Percentiles rank a stretch among this genome's conserved stretches.
phyloP scores from a whole-genome alignment of 805 yeast genomes.

The Metschnikowia noctiluminum region DNA sequence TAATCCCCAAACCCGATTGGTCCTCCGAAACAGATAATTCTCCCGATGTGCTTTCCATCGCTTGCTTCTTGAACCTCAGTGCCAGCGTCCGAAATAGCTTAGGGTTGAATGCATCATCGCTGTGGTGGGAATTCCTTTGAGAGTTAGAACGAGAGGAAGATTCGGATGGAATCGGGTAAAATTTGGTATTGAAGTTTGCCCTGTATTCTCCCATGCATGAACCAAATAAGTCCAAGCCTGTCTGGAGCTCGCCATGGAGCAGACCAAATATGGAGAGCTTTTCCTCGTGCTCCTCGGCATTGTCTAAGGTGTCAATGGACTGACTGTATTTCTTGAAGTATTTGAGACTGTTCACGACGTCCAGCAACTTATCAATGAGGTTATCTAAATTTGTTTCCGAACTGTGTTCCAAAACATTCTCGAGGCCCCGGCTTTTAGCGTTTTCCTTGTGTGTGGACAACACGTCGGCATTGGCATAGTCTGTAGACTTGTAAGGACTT shows the following conservation, averaged over 20 bases:
- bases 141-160: constrained; percentile 19
- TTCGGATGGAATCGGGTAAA: constrained; percentile 3
- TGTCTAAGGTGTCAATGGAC: constrained; percentile 23
- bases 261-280: constrained; percentile 35
- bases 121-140: constrained; percentile 18
- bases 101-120: constrained; percentile 17
- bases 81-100: constrained; percentile 34
- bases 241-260: constrained; percentile 30
- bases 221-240: constrained; percentile 30
- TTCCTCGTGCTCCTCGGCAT: constrained; percentile 34
- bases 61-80: constrained; percentile 6
- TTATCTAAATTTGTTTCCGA: constrained; percentile 20
- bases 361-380: constrained; percentile 30
- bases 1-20: background rate
- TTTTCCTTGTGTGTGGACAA: constrained; percentile 2
- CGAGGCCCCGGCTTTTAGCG: background rate
- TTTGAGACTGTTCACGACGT: constrained; percentile 32
- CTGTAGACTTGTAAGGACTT: constrained; percentile 8
- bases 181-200: constrained; percentile 9
- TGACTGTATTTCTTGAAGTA: constrained; percentile 37
- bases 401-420: constrained; percentile 8
- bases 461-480: constrained; percentile 17
- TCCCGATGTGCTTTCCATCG: constrained; percentile 8
- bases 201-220: constrained; percentile 26
- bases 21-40: constrained; percentile 15